Conservation (phyloP, 2,329 filamentous ascomycete genomes). For the Aspergillus calidoustus region DNA sequence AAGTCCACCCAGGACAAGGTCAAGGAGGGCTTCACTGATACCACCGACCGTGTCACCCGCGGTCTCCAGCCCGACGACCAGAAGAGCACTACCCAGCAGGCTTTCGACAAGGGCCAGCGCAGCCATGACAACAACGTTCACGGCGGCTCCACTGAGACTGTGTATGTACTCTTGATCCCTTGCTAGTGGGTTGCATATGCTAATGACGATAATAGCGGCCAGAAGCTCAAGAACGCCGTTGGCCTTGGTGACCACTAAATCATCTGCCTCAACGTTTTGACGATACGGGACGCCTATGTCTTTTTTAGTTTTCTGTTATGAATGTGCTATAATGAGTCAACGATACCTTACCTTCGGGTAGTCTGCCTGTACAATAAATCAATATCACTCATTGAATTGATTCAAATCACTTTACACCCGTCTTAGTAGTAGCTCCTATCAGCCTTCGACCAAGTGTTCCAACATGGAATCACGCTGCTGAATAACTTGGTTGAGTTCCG, state of each 20-base stretch:
- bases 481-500: conserved; percentile 65
- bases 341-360: conserved; percentile 30
- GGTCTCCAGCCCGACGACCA: conserved; percentile 56
- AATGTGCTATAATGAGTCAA: conserved; percentile 27
- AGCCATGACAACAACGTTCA: conserved; percentile 46
- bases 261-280: background rate
- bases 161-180: conserved; percentile 38
- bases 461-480: conserved; percentile 73
- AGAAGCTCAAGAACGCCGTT: conserved; percentile 51
- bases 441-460: conserved; percentile 67
- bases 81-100: conserved; percentile 60
- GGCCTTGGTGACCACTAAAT: conserved; percentile 41
- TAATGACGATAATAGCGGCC: conserved; percentile 35
- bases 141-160: conserved; percentile 44
- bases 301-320: conserved; percentile 3
- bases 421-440: conserved; percentile 8
- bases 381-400: background rate
- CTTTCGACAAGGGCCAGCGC: conserved; percentile 56
- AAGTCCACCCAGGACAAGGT: conserved; percentile 66
- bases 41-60: conserved; percentile 59
- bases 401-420: background rate
- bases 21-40: conserved; percentile 61
- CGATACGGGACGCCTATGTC: background rate
- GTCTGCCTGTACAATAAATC: conserved; percentile 11
- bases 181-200: background rate